Percentiles rank a stretch among this genome's conserved stretches.
Evolutionary conservation across 176 grass and related monocot species (phyloP).

Genomic region (Hyparrhenia diplandra): DNA sequence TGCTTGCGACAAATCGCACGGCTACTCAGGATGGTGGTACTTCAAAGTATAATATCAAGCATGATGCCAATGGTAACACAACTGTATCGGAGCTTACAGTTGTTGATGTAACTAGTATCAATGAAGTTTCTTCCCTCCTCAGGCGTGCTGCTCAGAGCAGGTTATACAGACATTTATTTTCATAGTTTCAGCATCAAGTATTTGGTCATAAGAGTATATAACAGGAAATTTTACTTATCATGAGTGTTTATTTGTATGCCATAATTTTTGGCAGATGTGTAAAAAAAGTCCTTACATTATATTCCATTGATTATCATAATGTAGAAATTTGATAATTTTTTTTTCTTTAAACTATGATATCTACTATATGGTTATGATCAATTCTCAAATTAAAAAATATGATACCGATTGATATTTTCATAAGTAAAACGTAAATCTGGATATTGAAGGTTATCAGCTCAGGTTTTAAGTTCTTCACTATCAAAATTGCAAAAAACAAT

Average conservation of each 20-base stretch:
- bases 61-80: conserved; percentile 75
- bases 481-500: no score
- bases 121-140: conserved; percentile 66
- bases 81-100: conserved; percentile 71
- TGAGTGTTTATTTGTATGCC: not conserved
- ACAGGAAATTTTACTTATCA: not conserved
- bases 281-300: not conserved
- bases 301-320: no score
- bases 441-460: not conserved
- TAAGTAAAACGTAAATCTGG: no score
- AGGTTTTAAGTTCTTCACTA: not conserved
- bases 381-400: not conserved
- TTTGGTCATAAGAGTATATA: not conserved
- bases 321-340: no score
- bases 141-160: conserved; percentile 79
- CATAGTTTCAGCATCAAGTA: not conserved
- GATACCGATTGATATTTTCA: not conserved
- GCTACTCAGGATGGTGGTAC: conserved; percentile 42
- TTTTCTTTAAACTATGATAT: not conserved
- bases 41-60: conserved; percentile 79
- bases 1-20: conserved; percentile 41
- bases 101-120: conserved; percentile 62
- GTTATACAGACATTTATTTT: conserved; percentile 23
- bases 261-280: not conserved
- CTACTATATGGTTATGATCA: not conserved